Evolutionary conservation across 2,329 filamentous ascomycete genomes (phyloP).

Genomic region (Xylaria sp.): DNA sequence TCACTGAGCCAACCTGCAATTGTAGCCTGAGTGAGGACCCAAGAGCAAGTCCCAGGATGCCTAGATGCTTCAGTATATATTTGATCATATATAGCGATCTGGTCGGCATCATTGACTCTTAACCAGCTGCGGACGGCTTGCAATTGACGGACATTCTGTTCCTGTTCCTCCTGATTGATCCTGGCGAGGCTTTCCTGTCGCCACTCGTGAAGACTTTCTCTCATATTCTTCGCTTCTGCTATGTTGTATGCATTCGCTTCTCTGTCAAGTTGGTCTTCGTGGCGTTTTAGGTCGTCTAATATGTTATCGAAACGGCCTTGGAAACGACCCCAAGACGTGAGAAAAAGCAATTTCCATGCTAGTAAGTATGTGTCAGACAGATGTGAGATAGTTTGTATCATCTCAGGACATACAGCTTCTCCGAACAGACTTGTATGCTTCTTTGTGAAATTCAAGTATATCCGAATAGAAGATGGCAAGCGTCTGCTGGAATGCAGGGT

Average conservation of each 20-base stretch:
- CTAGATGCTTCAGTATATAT: slow-evolving; percentile 40
- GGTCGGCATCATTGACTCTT: slow-evolving; percentile 47
- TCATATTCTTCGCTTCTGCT: slow-evolving; percentile 40
- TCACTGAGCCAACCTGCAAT: slow-evolving; percentile 17
- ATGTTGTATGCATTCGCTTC: slow-evolving; percentile 49
- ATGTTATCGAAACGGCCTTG: slow-evolving; percentile 49
- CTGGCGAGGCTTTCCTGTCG: slow-evolving; percentile 41
- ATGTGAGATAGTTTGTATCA: background rate
- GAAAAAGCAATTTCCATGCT: slow-evolving; percentile 52
- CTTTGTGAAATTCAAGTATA: slow-evolving; percentile 59
- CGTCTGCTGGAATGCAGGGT: slow-evolving; percentile 53
- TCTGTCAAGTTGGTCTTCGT: slow-evolving; percentile 48
- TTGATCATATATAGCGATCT: slow-evolving; percentile 46
- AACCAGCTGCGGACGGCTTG: slow-evolving; percentile 46
- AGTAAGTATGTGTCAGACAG: background rate
- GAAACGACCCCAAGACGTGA: slow-evolving; percentile 53
- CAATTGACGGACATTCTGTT: slow-evolving; percentile 42
- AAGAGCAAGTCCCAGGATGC: slow-evolving; percentile 49
- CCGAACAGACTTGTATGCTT: slow-evolving; percentile 58
- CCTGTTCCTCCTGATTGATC: slow-evolving; percentile 38
- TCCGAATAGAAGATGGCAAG: slow-evolving; percentile 58
- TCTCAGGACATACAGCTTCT: slow-evolving; percentile 41
- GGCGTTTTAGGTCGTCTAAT: slow-evolving; percentile 47
- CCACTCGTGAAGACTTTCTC: slow-evolving; percentile 41
- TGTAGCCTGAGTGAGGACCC: slow-evolving; percentile 46